Evolutionary conservation across 805 yeast genomes (phyloP), one percentile per base, ranked within the genome.

Genomic region (Danielozyma ontarioensis): DNA sequence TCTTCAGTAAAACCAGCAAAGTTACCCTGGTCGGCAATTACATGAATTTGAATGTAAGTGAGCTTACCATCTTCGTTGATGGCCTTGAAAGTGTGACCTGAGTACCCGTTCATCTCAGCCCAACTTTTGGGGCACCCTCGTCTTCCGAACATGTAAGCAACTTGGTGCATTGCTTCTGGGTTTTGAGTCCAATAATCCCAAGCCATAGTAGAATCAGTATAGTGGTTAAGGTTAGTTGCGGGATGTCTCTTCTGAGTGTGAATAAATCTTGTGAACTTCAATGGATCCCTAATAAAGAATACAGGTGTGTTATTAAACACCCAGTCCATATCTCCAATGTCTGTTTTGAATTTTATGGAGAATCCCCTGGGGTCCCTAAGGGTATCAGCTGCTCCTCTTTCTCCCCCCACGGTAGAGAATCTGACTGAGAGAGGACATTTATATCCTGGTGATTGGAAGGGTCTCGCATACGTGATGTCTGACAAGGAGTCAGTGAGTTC

Each of bases 401-500:
- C 85, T 32, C 84, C 84, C 40, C 83, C 84, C 23, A 79, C 86
- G 14, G 84, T 78, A 32, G 81, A 74, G 59, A 78, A 76, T 38
- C 83, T 68, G 26, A 67, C 55, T 24, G 64, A 49, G 34, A 67
- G 71, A 54, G 74, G 76, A 23, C 95, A 84, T 62, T 78, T 83
- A 66, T 85, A 85, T 46, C 96, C 96, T 35, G 83, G 70, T 29
- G 74, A 65, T 44, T 74, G 73, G 46, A 87, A 73, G 64, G 87
- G 83, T 35, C 76, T 76, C 31, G 93, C 78, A 55, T 83, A 90
- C 7, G 85, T 64, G 51, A 85, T 78, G 50, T 85, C 94, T 47
- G 69, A 54, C 34, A 76, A 57, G 22, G 76, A 73, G 51, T 77
- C 79, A 16, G 82, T 75, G 45, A 72, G 65, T 49, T 72, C 81